A percentile compares a stretch with the other conserved stretches of the same genome.
phyloP scores from a whole-genome alignment of 1,284 basidiomycete genomes.

The Leccinum ponderosum region DNA sequence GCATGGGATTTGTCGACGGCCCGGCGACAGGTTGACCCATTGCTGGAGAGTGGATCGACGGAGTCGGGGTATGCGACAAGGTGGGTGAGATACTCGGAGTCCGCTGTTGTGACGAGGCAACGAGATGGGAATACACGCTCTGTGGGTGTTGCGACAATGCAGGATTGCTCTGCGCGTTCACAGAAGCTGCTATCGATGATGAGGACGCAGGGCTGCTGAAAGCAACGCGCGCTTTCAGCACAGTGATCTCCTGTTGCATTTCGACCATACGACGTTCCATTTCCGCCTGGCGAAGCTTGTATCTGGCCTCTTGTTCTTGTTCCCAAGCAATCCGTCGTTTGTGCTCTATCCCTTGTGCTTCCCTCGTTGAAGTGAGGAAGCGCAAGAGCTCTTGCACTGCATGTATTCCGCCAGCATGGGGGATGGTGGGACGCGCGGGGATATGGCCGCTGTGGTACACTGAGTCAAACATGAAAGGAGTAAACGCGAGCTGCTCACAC shows the following conservation, averaged over 20 bases:
- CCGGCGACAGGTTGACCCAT: conserved; percentile 3
- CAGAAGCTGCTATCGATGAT: conserved; percentile 3
- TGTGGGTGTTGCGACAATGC: conserved; percentile 11
- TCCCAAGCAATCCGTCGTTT: conserved; percentile 65
- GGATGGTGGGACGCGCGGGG: conserved; percentile 15
- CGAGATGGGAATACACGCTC: conserved; percentile 12
- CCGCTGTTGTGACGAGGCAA: conserved; percentile 29
- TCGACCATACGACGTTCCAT: conserved; percentile 57
- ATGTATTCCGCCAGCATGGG: conserved; percentile 38
- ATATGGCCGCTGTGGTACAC: conserved; percentile 10
- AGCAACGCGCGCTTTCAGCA: conserved; percentile 45
- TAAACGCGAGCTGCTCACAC: conserved; percentile 23
- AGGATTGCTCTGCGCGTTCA: conserved; percentile 4
- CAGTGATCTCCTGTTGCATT: conserved; percentile 58
- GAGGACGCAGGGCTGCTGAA: conserved; percentile 31
- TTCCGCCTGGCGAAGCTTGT: conserved; percentile 53
- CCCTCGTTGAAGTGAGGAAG: conserved; percentile 50
- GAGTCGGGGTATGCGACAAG: conserved; percentile 30
- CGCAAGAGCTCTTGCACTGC: conserved; percentile 59
- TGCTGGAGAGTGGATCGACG: conserved; percentile 3
- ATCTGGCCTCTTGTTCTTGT: conserved; percentile 62
- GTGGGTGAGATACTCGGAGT: conserved; percentile 36
- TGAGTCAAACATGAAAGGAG: conserved; percentile 1
- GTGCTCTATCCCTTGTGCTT: conserved; percentile 58
- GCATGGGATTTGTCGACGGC: conserved; percentile 1